Base-by-base conservation (phyloP, 176 grass and related monocot genomes). In the Ensete glaucum region DNA sequence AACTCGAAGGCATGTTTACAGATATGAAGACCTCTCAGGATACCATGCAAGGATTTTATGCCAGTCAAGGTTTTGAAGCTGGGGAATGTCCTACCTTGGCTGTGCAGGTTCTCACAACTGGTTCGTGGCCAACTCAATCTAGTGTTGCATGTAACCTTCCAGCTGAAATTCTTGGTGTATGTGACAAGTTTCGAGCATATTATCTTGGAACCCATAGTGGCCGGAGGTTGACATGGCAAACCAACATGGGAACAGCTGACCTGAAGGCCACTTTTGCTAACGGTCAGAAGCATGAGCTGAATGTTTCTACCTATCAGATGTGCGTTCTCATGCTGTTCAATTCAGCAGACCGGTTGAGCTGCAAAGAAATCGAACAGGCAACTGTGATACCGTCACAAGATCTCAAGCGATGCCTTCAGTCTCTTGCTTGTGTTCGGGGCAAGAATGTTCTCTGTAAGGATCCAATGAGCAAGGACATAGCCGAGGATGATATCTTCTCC, bases 11-110 rank as follows among this genome's bases (percentile, higher is more conserved):
- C 15, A 96, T 96, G 92, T 96, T 96, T 73, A 96, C 92, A 72
- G 92, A 96, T 72, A 96, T 96, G 92, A 96, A 92, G 84, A 96
- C 92, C 49, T 96, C 92, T 85, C 89, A 96, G 77, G 92, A 96
- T 63, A 96, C 92, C 54, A 92, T 96, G 92, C 72, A 81, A 72
- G 89, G 91, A 76, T 96, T 96, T 57, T 92, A 96, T 81, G 65
- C 89, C 13, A 96, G 88, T 62, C 83, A 83, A 64, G 83, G 78
- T 27, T 82, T 76, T 53, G 92, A 96, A 74, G 77, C 87, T 62
- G 89, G 86, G 55, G 86, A 96, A 79, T 84, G 84, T 21, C 89
- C 92, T 67, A 92, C 86, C 17, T 84, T 96, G 59, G 84, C 85
- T 85, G 86, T 96, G 69, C 92, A 96, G 74, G 91, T 96, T 43